These are phyloP conservation scores for Amoebophrya sp. DNA, from an alignment of 169 alveolate genomes.

Conservation along the genomic window DNA sequence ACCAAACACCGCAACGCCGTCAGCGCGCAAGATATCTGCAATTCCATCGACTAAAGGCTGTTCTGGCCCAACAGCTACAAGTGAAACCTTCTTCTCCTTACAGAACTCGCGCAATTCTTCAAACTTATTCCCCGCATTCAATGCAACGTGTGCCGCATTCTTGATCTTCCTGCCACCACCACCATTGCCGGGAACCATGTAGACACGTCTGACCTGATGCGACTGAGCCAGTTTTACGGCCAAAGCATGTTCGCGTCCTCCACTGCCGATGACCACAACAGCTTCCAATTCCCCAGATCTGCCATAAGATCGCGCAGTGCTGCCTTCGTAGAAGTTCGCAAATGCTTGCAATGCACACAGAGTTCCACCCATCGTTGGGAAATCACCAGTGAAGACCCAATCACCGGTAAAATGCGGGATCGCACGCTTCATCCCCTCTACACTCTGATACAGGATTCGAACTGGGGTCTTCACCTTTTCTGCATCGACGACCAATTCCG, in stretches of 20 bases:
- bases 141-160: neutral
- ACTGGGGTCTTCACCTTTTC: neutral
- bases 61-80: slow-evolving; percentile 29
- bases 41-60: slow-evolving; percentile 28
- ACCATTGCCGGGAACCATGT: slow-evolving; percentile 24
- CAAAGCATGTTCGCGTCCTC: slow-evolving; percentile 28
- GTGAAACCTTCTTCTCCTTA: neutral
- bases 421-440: slow-evolving; percentile 10
- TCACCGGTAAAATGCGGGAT: slow-evolving; percentile 24
- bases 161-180: neutral
- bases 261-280: slow-evolving; percentile 21
- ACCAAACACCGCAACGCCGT: neutral
- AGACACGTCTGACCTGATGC: neutral
- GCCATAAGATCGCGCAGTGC: neutral
- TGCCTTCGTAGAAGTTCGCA: slow-evolving; percentile 22
- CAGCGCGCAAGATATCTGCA: neutral
- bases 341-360: neutral
- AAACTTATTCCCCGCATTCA: neutral
- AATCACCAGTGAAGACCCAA: slow-evolving; percentile 35
- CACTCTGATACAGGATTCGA: slow-evolving; percentile 7
- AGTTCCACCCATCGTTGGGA: slow-evolving; percentile 31
- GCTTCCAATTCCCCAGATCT: neutral
- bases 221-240: neutral
- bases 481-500: neutral
- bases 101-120: neutral